Evolutionary conservation across 2,329 filamentous ascomycete species (phyloP), one percentile per base, ranked within the genome.

Genomic region (Stemphylium vesicarium): DNA sequence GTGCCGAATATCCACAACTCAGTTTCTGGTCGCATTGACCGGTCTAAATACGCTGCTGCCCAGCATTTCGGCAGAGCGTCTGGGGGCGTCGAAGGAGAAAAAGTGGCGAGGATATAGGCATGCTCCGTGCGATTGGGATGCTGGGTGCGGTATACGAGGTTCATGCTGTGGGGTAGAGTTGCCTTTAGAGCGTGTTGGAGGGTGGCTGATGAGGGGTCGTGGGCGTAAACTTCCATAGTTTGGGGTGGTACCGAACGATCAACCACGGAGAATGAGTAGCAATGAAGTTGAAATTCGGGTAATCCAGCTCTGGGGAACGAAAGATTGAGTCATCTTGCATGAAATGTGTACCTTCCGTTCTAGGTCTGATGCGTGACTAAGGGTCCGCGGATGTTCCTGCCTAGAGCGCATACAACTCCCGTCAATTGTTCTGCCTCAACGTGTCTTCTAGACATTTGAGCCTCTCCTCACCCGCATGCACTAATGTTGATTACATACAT

Each of bases 91-190:
- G 55, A 50, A 13, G 49, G 39, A 68, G 82, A 5, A 75, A 78
- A 62, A 71, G 75, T 62, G 72, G 73, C 32, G 72, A 76, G 55
- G 22, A 75, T 66, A 26, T 69, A 68, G 12, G 74, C 68, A 51
- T 74, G 54, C 32, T 56, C 33, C 11, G 70, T 82, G 18, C 78
- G 78, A 42, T 73, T 77, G 18, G 81, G 77, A 69, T 85, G 87
- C 57, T 89, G 85, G 4, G 89, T 76, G 2, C 88, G 81, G n/a
- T 88, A 82, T 40, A 86, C 78, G 4, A 90, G 73, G 5, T 85
- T 81, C 12, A 90, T 76, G 4, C 85, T 85, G 62, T 82, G 75
- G 0, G 88, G 88, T 8, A 88, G 74, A 31, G 84, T 79, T 3
- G 71, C 65, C 22, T 72, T 65, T 0, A 90, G 79, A 11, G 83